Evolutionary conservation across 345 rosid genomes (phyloP).

Genomic region (Orychophragmus violaceus): DNA sequence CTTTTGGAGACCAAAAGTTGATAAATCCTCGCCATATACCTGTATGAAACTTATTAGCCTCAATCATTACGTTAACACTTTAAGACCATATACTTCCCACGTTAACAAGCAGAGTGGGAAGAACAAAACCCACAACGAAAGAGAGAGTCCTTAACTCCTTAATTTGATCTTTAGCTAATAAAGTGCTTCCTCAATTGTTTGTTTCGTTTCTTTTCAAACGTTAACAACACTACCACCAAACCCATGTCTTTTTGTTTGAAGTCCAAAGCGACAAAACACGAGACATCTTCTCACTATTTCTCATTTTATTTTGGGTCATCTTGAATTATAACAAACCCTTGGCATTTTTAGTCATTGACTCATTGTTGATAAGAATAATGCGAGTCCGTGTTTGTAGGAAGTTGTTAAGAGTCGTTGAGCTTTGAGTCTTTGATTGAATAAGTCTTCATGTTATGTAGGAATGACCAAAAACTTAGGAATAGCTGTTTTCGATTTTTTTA

Average conservation of each 20-base stretch:
- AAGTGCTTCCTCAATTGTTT: neutral
- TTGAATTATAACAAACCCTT: too few relatives aligned
- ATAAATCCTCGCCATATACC: neutral
- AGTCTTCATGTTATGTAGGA: too few relatives aligned
- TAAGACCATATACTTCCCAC: neutral
- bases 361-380: too few relatives aligned
- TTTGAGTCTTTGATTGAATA: too few relatives aligned
- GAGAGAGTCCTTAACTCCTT: neutral
- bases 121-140: constrained; percentile 1
- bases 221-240: neutral
- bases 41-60: neutral
- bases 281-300: neutral
- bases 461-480: too few relatives aligned
- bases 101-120: neutral
- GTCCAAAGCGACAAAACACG: neutral
- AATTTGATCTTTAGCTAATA: neutral
- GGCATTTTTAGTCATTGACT: too few relatives aligned
- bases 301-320: neutral
- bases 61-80: constrained; percentile 2
- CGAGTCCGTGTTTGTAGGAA: too few relatives aligned
- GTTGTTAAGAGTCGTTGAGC: too few relatives aligned
- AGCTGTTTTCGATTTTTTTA: too few relatives aligned
- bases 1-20: neutral
- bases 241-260: neutral
- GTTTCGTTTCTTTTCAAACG: too few relatives aligned